A percentile compares a stretch with the other conserved stretches of the same genome.
Conservation (phyloP, 768 basidiomycete genomes). For the Dentipellis sp. region DNA sequence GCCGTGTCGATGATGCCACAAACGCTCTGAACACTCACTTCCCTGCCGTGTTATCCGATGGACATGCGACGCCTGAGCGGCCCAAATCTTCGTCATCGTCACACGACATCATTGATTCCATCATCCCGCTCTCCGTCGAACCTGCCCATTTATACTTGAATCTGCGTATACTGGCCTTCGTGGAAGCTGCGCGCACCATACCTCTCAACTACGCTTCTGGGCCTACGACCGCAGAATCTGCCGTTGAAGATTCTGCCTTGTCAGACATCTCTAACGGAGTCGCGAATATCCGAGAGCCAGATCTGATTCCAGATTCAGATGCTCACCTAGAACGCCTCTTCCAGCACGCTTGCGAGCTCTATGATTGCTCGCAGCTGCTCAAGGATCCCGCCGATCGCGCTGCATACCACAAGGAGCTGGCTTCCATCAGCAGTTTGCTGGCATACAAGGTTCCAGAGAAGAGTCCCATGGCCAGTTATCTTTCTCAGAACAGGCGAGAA, state of each 20-base stretch:
- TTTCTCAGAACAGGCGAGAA: constrained; percentile 69
- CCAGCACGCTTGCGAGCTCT: constrained; percentile 55
- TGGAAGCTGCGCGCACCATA: constrained; percentile 72
- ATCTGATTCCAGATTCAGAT: constrained; percentile 19
- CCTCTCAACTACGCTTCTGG: constrained; percentile 42
- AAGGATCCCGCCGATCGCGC: constrained; percentile 44
- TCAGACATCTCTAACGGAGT: constrained; percentile 8
- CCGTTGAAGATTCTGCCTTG: not conserved
- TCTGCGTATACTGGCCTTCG: constrained; percentile 79
- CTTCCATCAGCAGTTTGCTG: constrained; percentile 66
- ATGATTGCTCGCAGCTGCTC: constrained; percentile 50
- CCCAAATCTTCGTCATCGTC: constrained; percentile 14
- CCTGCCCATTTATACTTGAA: constrained; percentile 77
- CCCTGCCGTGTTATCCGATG: constrained; percentile 50
- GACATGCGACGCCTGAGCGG: not conserved
- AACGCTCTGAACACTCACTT: constrained; percentile 62
- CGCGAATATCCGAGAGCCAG: constrained; percentile 19
- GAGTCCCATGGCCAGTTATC: constrained; percentile 67
- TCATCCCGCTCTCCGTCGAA: constrained; percentile 53
- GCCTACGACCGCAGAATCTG: not conserved
- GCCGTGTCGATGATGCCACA: constrained; percentile 66
- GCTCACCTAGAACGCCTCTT: constrained; percentile 44
- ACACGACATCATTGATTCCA: constrained; percentile 33
- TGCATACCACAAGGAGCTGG: constrained; percentile 60
- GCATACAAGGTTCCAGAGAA: constrained; percentile 78